Base-by-base conservation (phyloP, 2,329 filamentous ascomycete genomes). In the Graphilbum fragrans region DNA sequence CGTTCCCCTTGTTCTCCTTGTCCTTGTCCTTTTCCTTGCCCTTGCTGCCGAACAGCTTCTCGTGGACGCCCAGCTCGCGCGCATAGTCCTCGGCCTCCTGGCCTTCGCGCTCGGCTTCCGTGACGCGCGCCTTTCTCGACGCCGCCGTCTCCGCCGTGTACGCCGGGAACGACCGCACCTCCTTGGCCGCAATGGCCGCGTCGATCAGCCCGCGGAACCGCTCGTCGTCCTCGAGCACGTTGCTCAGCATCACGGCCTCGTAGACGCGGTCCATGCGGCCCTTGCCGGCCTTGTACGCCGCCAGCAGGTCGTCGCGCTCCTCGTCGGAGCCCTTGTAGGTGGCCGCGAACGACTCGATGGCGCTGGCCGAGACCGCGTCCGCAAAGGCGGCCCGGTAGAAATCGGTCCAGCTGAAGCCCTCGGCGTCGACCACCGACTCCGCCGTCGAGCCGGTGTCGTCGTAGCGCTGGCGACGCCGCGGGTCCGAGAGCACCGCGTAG, bases 401-500 rank as follows among this genome's bases (percentile, higher is more conserved):
- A 37, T 84, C 80, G 41, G 75, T 70, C 92, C 92, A 98, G 66
- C 86, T 76, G 64, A 96, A 98, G 41, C 81, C 83, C 45, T 85
- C 80, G 4, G 75, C 72, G 56, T 86, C 82, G 25, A 81, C 72
- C 19, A 94, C 74, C 9, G 78, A 80, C 56, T 95, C 88, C 11
- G 84, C 77, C 0, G 88, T 96, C 42, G 82, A 92, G 41, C 92
- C 92, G 0, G 90, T 96, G 41, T 74, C 70, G 57, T 98, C 90
- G 65, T 94, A 98, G 45, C 86, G 83, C 52, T 79, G 78, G 50
- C 92, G 83, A 41, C 92, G 78, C 18, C 71, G 69, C 19, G 82
- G 70, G 52, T 95, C 86, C 25, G 86, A 94, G 29, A 98, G 82
- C 38, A 98, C 76, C 27, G 87, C 90, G 56, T 96, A 94, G 40